Evolutionary conservation across 805 yeast genomes (phyloP).

Genomic region (Wickerhamomyces sydowiorum): DNA sequence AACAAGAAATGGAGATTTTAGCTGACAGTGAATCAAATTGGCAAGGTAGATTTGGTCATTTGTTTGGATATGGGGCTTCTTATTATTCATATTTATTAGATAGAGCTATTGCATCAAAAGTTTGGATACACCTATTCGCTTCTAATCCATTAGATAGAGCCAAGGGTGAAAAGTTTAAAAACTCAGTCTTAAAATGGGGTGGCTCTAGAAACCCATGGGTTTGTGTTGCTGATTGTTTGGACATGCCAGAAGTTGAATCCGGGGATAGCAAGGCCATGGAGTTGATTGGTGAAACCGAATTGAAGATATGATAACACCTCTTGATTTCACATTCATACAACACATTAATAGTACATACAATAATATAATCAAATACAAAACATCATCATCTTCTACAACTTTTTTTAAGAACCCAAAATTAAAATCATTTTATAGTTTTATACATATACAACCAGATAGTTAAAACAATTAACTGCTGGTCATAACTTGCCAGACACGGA

Average conservation of each 20-base stretch:
- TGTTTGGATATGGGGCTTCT: slow-evolving; percentile 89
- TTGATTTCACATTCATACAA: not conserved
- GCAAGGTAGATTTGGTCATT: slow-evolving; percentile 93
- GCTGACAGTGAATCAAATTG: slow-evolving; percentile 71
- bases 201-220: slow-evolving; percentile 89
- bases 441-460: not conserved
- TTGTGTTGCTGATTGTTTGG: slow-evolving; percentile 75
- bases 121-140: slow-evolving; percentile 72
- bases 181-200: slow-evolving; percentile 82
- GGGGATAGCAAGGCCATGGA: slow-evolving; percentile 76
- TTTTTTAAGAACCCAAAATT: not conserved
- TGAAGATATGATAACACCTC: not conserved
- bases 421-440: not conserved
- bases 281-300: slow-evolving; percentile 34
- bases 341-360: not conserved
- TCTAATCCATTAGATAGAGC: slow-evolving; percentile 62
- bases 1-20: slow-evolving; percentile 51
- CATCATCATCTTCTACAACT: not conserved
- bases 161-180: slow-evolving; percentile 72
- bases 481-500: slow-evolving; percentile 99
- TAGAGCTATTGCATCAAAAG: slow-evolving; percentile 82
- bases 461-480: slow-evolving; percentile 35
- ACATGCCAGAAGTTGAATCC: slow-evolving; percentile 46
- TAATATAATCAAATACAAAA: not conserved
- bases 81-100: slow-evolving; percentile 91